Base-by-base conservation (phyloP, 2,329 filamentous ascomycete genomes). In the Nigrospora sphaerica region DNA sequence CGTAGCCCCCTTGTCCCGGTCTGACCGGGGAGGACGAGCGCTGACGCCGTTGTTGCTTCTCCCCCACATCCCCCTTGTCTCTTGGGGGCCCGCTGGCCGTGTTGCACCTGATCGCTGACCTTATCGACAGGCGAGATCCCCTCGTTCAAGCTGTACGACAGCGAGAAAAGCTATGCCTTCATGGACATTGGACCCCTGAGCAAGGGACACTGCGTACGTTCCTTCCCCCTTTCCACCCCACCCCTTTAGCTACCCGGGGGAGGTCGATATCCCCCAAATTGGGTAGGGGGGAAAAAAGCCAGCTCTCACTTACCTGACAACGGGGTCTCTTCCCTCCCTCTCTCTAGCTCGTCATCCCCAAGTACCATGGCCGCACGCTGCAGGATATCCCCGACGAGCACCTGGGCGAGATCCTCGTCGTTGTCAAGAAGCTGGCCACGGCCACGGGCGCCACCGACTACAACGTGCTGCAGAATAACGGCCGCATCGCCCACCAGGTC, bases 391-490 rank as follows among this genome's bases (percentile, higher is more conserved):
- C 93, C 16, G 93, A 97, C 65, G 89, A 95, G 46, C 74, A 88
- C 55, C 77, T 98, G 46, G 64, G 70, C 44, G 93, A 97, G 68
- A 77, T 98, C 49, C 71, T 98, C 66, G 85, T 88, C 38, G 81
- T 95, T 14, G 85, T 88, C 41, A 96, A 95, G 78, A 92, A 87
- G 67, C 80, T 98, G 41, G 90, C 86, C 42, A 68, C 74, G 17
- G 92, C 90, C 28, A 82, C 80, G 4, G 88, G 88, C 34, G 83
- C 86, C 4, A 72, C 74, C 44, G 79, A 97, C 66, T 98, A 89
- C 75, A 98, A 98, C 62, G 79, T 98, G 42, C 73, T 98, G 49
- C 93, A 98, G 72, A 98, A 98, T 72, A 98, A 98, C 62, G 93
- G 93, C 44, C 75, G 80, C 18, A 80, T 92, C 59, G 93, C 93